Base-by-base conservation (phyloP, 305 asterid genomes). In the Fraxinus xanthoxyloides region DNA sequence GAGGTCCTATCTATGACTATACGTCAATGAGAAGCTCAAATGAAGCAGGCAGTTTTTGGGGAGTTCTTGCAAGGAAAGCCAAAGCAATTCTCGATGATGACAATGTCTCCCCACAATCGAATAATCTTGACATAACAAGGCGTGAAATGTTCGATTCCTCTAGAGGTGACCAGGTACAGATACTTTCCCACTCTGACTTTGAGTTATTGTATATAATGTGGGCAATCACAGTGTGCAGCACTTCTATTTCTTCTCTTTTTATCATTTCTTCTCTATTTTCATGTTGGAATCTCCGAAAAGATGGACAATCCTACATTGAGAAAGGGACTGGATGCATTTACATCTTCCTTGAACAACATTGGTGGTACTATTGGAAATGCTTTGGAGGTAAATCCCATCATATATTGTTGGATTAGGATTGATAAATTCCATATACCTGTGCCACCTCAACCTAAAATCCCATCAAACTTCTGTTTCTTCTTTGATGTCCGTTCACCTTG, bases 11-110 rank as follows among this genome's bases (percentile, higher is more conserved):
- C 46, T 89, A 89, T 84, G 97, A 91, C 69, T 90, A 91, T 77
- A 87, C 95, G 3, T 83, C 93, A 26, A 88, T 86, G 91, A 92
- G 80, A 77, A 88, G 89, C 74, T 86, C 92, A 34, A 91, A 87
- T 56, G 95, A 90, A 83, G 87, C 82, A 3, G 97, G 98, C 24
- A 90, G 95, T 72, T 93, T 95, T 70, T 94, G 98, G 99, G 97
- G 97, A 10, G 97, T 92, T 85, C 90, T 94, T 3, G 97, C 98
- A 17, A 91, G 94, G 87, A 94, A 95, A 84, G 98, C 97, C 40
- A 94, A 94, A 87, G 91, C 95, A 19, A 91, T 95, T 81, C 89
- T 95, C 1, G 98, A 95, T 0, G 97, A 95, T 70, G 95, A 92
- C 80, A 77, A 75, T 74, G 69, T 24, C 61, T 79, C 89, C 21